Evolutionary conservation across 1,139 yeast genomes (phyloP).

Genomic region (Lodderomyces jiufengensis): DNA sequence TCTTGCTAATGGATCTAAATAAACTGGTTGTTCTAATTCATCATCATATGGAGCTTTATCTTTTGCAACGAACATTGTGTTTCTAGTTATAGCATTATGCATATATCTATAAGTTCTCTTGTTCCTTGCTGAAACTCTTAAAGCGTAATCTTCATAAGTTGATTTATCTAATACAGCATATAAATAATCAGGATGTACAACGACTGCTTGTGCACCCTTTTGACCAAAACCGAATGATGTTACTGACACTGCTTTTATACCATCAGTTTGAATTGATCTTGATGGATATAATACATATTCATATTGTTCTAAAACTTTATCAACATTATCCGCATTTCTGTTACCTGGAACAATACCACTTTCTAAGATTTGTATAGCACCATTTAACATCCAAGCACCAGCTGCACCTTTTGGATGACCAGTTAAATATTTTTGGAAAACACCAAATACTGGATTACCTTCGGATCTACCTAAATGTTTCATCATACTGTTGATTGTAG

Average conservation of each 20-base stretch:
- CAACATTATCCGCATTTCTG: conserved; percentile 97
- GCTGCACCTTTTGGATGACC: conserved; percentile 99
- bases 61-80: conserved; percentile 90
- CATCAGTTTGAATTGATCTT: conserved; percentile 89
- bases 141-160: conserved; percentile 65
- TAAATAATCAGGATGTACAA: conserved; percentile 90
- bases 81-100: conserved; percentile 92
- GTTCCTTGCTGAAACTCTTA: conserved; percentile 76
- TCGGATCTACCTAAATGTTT: conserved; percentile 91
- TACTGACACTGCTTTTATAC: conserved; percentile 93
- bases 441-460: conserved; percentile 97
- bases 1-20: conserved; percentile 95
- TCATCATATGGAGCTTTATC: conserved; percentile 89
- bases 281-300: conserved; percentile 94
- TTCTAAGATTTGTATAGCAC: conserved; percentile 90
- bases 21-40: conserved; percentile 82
- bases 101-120: conserved; percentile 90
- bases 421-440: conserved; percentile 96
- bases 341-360: conserved; percentile 97
- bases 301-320: conserved; percentile 71
- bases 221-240: conserved; percentile 99
- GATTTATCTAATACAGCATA: conserved; percentile 73
- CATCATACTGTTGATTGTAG: conserved; percentile 88
- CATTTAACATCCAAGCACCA: conserved; percentile 99
- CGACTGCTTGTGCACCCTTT: conserved; percentile 96